These are phyloP conservation scores for Umbellularia californica DNA, from an alignment of 164 flowering plant genomes.

Conservation along the genomic window DNA sequence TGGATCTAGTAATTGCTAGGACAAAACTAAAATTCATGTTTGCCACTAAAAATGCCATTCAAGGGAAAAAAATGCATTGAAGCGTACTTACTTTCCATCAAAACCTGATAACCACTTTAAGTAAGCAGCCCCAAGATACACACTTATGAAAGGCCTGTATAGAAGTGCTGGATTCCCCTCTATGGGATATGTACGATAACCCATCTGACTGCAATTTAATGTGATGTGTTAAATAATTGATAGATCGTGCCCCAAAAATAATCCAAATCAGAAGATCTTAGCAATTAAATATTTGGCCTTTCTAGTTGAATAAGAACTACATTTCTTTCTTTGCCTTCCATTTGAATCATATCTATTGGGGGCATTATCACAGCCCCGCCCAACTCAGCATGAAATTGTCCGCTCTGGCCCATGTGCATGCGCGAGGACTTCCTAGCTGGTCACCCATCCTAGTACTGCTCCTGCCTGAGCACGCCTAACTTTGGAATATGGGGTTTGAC, in stretches of 20 bases:
- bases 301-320: background rate
- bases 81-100: constrained; percentile 51
- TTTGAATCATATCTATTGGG: background rate
- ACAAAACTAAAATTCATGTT: background rate
- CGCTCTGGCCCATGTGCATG: too few species aligned
- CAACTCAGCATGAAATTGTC: too few species aligned
- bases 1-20: too few species aligned
- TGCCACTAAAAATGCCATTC: background rate
- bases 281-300: background rate
- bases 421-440: too few species aligned
- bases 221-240: background rate
- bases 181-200: constrained; percentile 47
- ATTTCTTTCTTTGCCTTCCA: background rate
- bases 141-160: constrained; percentile 64
- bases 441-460: too few species aligned
- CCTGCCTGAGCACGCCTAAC: too few species aligned
- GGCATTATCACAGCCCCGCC: too few species aligned
- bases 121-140: constrained; percentile 84
- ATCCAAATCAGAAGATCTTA: background rate
- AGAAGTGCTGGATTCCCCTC: constrained; percentile 42
- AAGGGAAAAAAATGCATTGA: background rate
- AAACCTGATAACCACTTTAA: constrained; percentile 66
- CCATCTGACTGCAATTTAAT: constrained; percentile 50
- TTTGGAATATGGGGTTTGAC: too few species aligned
- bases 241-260: too few species aligned